Percentiles rank a stretch among this genome's conserved stretches.
phyloP scores from a whole-genome alignment of 371 early-diverging fungal genomes.

The Coemansia sp. region DNA sequence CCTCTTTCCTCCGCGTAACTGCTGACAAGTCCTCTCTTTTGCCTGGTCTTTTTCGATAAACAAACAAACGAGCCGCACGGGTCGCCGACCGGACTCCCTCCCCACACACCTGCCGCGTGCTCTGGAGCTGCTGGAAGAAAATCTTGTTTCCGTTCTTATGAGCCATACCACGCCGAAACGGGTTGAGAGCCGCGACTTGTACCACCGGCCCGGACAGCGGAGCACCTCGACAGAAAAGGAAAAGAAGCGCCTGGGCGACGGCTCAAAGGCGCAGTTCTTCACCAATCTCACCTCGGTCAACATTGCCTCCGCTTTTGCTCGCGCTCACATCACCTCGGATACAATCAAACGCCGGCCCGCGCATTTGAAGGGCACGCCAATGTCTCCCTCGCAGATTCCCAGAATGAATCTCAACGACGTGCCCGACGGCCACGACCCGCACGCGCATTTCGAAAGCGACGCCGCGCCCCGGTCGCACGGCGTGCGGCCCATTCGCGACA shows the following conservation, averaged over 20 bases:
- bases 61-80: neutral
- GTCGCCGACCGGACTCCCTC: neutral
- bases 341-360: slow-evolving; percentile 39
- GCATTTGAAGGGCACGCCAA: slow-evolving; percentile 42
- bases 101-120: neutral
- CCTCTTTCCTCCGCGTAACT: neutral
- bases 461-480: slow-evolving; percentile 28
- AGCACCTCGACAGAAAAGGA: slow-evolving; percentile 38
- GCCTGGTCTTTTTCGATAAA: neutral
- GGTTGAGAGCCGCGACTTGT: slow-evolving; percentile 40
- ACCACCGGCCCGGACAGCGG: slow-evolving; percentile 45
- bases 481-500: slow-evolving; percentile 36
- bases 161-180: slow-evolving; percentile 28
- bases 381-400: slow-evolving; percentile 48
- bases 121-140: neutral
- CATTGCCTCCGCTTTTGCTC: slow-evolving; percentile 51
- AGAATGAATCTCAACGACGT: slow-evolving; percentile 23
- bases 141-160: slow-evolving; percentile 15
- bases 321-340: slow-evolving; percentile 43
- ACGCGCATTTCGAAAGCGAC: slow-evolving; percentile 29
- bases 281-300: slow-evolving; percentile 51
- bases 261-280: slow-evolving; percentile 13
- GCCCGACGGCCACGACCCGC: slow-evolving; percentile 32
- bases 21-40: neutral
- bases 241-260: slow-evolving; percentile 6